Evolutionary conservation across 306 rosid genomes (phyloP), one percentile per base, ranked within the genome.

Genomic region (Sicyos edulis): DNA sequence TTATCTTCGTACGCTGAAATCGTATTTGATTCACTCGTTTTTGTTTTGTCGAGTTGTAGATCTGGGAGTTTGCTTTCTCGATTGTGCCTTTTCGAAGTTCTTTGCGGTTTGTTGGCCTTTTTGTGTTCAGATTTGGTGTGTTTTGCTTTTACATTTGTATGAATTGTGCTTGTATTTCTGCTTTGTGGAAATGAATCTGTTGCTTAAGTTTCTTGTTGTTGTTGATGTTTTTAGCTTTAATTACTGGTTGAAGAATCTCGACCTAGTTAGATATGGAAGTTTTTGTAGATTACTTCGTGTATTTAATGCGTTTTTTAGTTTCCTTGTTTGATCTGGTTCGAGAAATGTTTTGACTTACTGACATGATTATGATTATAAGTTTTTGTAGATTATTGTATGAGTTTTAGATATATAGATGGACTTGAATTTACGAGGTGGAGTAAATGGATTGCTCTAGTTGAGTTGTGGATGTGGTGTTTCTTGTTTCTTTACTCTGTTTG

Each of bases 21-120:
- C 21, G 40, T 64, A 8, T 78, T n/a, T 76, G 78, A 80, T 82
- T 72, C 17, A 74, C 13, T 57, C 72, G 75, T 49, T 42, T 29
- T 26, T 26, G 44, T 54, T 78, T 37, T 14, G 22, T 57, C 15
- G 60, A 1, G 10, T 16, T 5, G 54, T 80, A 86, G 96, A 88
- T 88, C 95, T 88, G 90, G 10, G 53, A 14, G 7, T 40, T 47
- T 22, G n/a, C 11, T n/a, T 76, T 7, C 7, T 63, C n/a, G 77
- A 40, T 86, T 78, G 52, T 16, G 8, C 22, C 80, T n/a, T 75
- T 80, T 42, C 12, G 2, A 7, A 42, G 11, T 42, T 42, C 10
- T 42, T 42, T 42, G 47, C 47, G 47, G 8, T 7, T 42, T 42
- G 0, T 9, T 42, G 47, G 47, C 47, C 9, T 42, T 42, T 11